Base-by-base conservation (phyloP, 129 eudicot species). In the Erigeron canadensis region DNA sequence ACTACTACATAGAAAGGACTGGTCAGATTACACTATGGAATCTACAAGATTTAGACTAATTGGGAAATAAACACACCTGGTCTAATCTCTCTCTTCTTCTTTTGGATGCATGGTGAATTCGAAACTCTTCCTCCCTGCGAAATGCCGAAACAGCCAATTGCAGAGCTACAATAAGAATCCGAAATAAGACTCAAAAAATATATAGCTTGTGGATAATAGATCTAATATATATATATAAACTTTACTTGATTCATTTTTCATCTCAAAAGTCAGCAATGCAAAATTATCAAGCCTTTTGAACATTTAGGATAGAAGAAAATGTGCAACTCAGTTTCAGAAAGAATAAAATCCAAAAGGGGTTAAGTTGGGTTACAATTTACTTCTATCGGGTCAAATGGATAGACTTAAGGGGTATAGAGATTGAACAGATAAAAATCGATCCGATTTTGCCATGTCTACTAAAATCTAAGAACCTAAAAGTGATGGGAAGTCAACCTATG, bases 71-170 rank as follows among this genome's bases (percentile, higher is more conserved):
- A 22, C 82, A 74, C 74, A 92, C 96, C 95, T 81, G 96, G 10
- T 84, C 58, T 53, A 79, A 86, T 85, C 86, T 89, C 77, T 91
- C 98, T 77, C 81, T 69, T 80, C 86, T 85, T 72, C 85, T 81
- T 83, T 89, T 92, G 12, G 89, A 79, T 43, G 88, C 63, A 75
- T 81, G 86, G 65, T 82, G 77, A 69, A 61, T 75, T 37, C 78
- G 95, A 61, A 72, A 74, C 74, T 89, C 96, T 79, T 93, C 95
- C 78, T 89, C 98, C 73, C 98, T 81, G 34, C 83, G 87, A 72
- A 87, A 93, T 67, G 98, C 98, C 72, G 77, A 88, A 54, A 93
- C 92, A 71, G 95, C 98, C 65, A 81, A 64, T 60, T 92, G 85
- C 42, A 93, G 88, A 80, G 96, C 98, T 93, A 76, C 72, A 84